These are phyloP conservation scores for Termitomyces sp. DNA, from an alignment of 768 basidiomycete species.

Conservation along the genomic window DNA sequence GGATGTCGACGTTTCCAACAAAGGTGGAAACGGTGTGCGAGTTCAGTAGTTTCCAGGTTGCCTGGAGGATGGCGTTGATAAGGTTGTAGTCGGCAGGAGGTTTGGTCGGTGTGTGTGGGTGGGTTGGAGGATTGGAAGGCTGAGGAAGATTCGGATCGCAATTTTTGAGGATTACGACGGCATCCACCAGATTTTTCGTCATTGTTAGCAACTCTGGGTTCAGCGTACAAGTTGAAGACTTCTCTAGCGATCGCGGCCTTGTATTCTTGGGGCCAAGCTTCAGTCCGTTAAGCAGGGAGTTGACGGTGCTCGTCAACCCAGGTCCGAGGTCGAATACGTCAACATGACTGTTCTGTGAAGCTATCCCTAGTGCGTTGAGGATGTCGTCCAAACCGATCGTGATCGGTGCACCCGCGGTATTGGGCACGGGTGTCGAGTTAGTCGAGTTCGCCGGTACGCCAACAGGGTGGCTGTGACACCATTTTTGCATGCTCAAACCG, in stretches of 20 bases:
- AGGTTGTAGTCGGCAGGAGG: constrained; percentile 3
- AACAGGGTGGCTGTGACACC: constrained; percentile 11
- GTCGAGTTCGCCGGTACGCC: neutral
- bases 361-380: constrained; percentile 4
- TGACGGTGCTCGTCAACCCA: constrained; percentile 1
- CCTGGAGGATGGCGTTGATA: constrained; percentile 11
- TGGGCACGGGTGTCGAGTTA: constrained; percentile 1
- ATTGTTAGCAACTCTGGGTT: constrained; percentile 14
- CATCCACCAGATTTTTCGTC: constrained; percentile 15
- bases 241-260: neutral
- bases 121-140: neutral
- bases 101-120: neutral
- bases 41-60: constrained; percentile 12
- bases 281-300: constrained; percentile 2
- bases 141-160: constrained; percentile 3
- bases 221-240: constrained; percentile 1
- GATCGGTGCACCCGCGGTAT: constrained; percentile 5
- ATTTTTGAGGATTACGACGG: constrained; percentile 16
- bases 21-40: constrained; percentile 17
- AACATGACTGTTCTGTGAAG: constrained; percentile 4
- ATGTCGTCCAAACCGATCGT: constrained; percentile 7
- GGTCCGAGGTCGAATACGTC: neutral
- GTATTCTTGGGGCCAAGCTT: constrained; percentile 7
- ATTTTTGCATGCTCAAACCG: constrained; percentile 9
- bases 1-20: constrained; percentile 10